phyloP scores from a whole-genome alignment of 2,329 filamentous ascomycete species.

The Fusarium penzigii region DNA sequence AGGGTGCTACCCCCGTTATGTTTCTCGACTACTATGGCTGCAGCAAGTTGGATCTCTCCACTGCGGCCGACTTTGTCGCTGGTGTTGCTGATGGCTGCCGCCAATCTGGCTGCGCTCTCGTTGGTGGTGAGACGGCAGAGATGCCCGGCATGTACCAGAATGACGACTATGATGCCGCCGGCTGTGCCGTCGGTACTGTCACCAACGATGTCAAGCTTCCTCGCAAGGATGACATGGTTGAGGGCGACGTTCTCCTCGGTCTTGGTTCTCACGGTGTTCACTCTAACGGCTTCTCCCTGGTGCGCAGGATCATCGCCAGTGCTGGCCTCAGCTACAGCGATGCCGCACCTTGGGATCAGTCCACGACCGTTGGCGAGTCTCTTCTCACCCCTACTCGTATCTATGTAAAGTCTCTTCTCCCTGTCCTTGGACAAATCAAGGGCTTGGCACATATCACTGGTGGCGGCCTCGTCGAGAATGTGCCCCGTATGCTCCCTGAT shows the following conservation, averaged over 20 bases:
- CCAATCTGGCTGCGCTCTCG: slow-evolving; percentile 81
- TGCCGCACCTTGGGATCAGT: slow-evolving; percentile 72
- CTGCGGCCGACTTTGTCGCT: slow-evolving; percentile 82
- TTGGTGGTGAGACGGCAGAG: slow-evolving; percentile 97
- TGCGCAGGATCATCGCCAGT: slow-evolving; percentile 81
- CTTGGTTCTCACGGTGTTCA: slow-evolving; percentile 85
- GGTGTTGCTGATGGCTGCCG: slow-evolving; percentile 88
- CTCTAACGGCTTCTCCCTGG: slow-evolving; percentile 97
- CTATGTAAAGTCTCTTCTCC: slow-evolving; percentile 82
- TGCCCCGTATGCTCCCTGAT: slow-evolving; percentile 86
- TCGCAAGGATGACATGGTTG: slow-evolving; percentile 70
- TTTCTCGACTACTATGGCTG: slow-evolving; percentile 99
- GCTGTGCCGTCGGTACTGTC: slow-evolving; percentile 86
- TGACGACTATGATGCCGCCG: slow-evolving; percentile 91
- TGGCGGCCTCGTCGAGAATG: slow-evolving; percentile 88
- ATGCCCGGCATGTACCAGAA: slow-evolving; percentile 94
- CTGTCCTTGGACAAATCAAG: slow-evolving; percentile 71
- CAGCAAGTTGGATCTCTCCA: slow-evolving; percentile 77
- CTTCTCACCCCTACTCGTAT: slow-evolving; percentile 90
- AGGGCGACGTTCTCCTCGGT: slow-evolving; percentile 84
- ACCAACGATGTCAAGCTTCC: slow-evolving; percentile 70
- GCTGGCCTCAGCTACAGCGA: slow-evolving; percentile 72
- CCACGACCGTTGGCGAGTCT: slow-evolving; percentile 67
- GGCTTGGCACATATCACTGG: slow-evolving; percentile 97
- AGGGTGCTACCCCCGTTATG: slow-evolving; percentile 91